Conservation (phyloP, 116 monocot species). For the Iris pallida region DNA sequence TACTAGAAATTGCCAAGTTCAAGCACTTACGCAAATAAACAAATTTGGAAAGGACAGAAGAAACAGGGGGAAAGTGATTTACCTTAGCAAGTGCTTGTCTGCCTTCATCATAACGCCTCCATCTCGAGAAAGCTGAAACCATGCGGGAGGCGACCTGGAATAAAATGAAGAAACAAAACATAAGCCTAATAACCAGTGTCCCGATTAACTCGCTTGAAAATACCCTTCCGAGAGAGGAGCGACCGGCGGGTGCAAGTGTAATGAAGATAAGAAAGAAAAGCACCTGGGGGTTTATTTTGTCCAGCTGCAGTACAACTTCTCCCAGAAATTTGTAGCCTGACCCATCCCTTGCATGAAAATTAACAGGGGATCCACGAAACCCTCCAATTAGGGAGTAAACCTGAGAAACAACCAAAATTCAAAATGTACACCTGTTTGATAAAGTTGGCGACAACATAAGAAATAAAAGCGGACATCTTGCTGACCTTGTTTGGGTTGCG, state of each 20-base stretch:
- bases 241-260: not conserved
- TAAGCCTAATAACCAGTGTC: too few relatives aligned
- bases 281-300: constrained; percentile 97
- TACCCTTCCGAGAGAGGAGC: not conserved
- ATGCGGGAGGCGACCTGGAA: constrained; percentile 93
- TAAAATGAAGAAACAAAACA: constrained; percentile 3
- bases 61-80: not conserved
- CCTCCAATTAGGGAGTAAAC: constrained; percentile 93
- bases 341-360: constrained; percentile 98
- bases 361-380: constrained; percentile 87
- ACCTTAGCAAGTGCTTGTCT: constrained; percentile 92
- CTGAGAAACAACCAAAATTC: constrained; percentile 24
- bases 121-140: constrained; percentile 92
- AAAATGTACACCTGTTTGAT: too few relatives aligned
- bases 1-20: too few relatives aligned
- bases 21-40: too few relatives aligned
- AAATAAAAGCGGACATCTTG: not conserved
- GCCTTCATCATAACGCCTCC: constrained; percentile 85
- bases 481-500: constrained; percentile 92
- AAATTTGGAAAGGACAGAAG: too few relatives aligned
- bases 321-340: constrained; percentile 98
- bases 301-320: constrained; percentile 79
- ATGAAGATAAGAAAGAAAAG: not conserved
- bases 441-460: not conserved
- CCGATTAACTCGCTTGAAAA: not conserved